Evolutionary conservation across 2,329 filamentous ascomycete species (phyloP).

Genomic region (Endothia cerciana): DNA sequence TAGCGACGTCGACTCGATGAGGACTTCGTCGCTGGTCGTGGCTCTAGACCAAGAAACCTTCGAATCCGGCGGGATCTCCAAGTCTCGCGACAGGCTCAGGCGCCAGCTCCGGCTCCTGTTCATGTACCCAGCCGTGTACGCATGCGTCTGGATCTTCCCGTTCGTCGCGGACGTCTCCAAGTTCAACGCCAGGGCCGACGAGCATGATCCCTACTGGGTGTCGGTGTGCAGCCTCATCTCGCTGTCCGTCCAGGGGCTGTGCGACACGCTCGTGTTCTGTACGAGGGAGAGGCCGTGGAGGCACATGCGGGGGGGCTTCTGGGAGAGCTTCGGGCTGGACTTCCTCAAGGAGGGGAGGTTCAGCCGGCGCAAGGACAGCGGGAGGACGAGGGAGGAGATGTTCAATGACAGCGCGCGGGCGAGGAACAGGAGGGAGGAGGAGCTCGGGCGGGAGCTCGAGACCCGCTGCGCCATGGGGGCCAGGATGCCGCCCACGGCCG

Average conservation of each 20-base stretch:
- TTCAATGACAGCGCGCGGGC: slow-evolving; percentile 54
- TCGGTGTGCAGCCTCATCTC: slow-evolving; percentile 49
- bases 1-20: no score
- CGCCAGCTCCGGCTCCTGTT: slow-evolving; percentile 74
- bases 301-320: no score
- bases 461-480: no score
- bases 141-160: slow-evolving; percentile 72
- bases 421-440: slow-evolving; percentile 51
- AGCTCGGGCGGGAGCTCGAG: no score
- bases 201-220: slow-evolving; percentile 54
- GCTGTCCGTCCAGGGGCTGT: no score
- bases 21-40: no score
- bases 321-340: no score
- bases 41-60: no score
- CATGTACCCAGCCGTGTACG: slow-evolving; percentile 75
- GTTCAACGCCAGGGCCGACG: slow-evolving; percentile 21
- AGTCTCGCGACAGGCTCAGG: slow-evolving; percentile 59
- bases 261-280: no score
- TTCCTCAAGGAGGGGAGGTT: no score
- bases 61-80: slow-evolving; percentile 39
- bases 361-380: slow-evolving; percentile 37
- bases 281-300: no score
- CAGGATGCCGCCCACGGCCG: slow-evolving; percentile 7
- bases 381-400: slow-evolving; percentile 58
- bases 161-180: slow-evolving; percentile 62